A percentile compares a stretch with the other conserved stretches of the same genome.
These are phyloP conservation scores for Camellia lanceoleosa DNA, from an alignment of 148 eudicot genomes.

Conservation along the genomic window DNA sequence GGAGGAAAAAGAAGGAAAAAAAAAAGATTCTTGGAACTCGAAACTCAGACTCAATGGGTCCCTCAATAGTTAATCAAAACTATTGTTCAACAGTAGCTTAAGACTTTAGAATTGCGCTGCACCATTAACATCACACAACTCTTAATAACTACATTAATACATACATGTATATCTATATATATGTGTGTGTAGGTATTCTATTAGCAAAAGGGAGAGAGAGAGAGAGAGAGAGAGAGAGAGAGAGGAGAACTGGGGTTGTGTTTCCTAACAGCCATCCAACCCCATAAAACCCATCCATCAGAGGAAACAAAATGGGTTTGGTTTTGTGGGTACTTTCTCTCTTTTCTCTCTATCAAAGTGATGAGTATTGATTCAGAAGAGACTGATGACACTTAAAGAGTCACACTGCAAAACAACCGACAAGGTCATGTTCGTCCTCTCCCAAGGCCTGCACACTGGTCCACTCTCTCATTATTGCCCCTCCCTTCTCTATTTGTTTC, in stretches of 20 bases:
- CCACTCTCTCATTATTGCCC: conserved; percentile 38
- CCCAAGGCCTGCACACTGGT: conserved; percentile 54
- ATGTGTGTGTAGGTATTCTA: too few relatives aligned
- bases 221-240: background rate
- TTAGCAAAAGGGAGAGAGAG: background rate
- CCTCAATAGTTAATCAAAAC: background rate
- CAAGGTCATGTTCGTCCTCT: conserved; percentile 57
- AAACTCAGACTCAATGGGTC: background rate
- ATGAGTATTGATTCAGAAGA: background rate
- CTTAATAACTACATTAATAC: too few relatives aligned
- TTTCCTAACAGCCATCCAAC: conserved; percentile 40
- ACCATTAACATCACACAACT: background rate
- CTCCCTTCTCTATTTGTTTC: background rate
- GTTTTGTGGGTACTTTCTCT: background rate
- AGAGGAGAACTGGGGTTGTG: conserved; percentile 9
- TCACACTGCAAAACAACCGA: conserved; percentile 35
- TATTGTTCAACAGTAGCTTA: background rate
- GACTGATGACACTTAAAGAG: background rate
- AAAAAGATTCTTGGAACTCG: conserved; percentile 10
- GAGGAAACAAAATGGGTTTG: conserved; percentile 10
- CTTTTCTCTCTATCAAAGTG: too few relatives aligned
- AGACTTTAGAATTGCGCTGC: background rate
- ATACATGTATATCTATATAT: too few relatives aligned
- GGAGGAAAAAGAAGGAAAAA: background rate
- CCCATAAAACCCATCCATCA: conserved; percentile 6